Evolutionary conservation across 2,329 filamentous ascomycete genomes (phyloP).

Genomic region (Pseudogymnoascus verrucosus): DNA sequence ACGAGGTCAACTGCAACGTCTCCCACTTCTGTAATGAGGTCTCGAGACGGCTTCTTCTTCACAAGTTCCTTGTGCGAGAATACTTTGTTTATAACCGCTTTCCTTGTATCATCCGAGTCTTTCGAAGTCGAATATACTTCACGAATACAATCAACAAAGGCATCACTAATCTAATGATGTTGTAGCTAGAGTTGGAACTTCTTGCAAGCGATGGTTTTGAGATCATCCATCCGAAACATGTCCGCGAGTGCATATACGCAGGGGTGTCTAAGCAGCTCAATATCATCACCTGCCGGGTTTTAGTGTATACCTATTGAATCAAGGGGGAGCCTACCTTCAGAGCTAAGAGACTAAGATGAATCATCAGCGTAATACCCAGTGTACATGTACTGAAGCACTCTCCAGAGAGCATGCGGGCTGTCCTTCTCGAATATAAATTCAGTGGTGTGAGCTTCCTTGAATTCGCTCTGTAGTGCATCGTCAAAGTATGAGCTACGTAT

Average conservation of each 20-base stretch:
- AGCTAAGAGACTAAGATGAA: slow-evolving; percentile 10
- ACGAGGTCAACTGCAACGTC: too few relatives aligned
- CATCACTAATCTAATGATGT: slow-evolving; percentile 16
- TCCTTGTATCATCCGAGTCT: too few relatives aligned
- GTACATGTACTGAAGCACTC: slow-evolving; percentile 18
- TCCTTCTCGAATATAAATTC: slow-evolving; percentile 16
- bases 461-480: slow-evolving; percentile 14
- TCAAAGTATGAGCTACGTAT: slow-evolving; percentile 16
- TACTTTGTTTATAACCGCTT: too few relatives aligned
- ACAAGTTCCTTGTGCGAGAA: too few relatives aligned
- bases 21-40: too few relatives aligned
- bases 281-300: slow-evolving; percentile 14
- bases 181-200: slow-evolving; percentile 14
- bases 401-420: slow-evolving; percentile 17
- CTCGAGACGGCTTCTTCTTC: too few relatives aligned
- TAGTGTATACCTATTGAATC: slow-evolving; percentile 4
- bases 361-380: slow-evolving; percentile 17
- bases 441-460: slow-evolving; percentile 16
- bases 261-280: slow-evolving; percentile 15
- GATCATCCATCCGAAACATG: slow-evolving; percentile 14
- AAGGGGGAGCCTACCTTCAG: slow-evolving; percentile 13
- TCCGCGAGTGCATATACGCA: slow-evolving; percentile 16
- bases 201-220: slow-evolving; percentile 13
- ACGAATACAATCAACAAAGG: slow-evolving; percentile 13
- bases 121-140: slow-evolving; percentile 14